phyloP scores from a whole-genome alignment of 2,329 filamentous ascomycete genomes.

The Exophiala alcalophila region DNA sequence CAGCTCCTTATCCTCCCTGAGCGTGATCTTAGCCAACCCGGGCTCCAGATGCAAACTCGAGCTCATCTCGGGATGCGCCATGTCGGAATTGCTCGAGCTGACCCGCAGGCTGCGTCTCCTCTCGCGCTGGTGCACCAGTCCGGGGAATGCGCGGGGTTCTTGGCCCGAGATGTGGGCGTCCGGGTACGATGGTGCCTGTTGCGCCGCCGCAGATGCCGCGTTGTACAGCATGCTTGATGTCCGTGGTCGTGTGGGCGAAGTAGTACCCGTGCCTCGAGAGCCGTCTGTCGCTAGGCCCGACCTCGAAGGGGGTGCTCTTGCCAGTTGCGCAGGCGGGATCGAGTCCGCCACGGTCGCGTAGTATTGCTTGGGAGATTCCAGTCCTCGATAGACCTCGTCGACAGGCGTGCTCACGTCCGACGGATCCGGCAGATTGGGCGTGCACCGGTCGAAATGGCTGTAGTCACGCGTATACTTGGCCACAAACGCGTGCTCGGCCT shows the following conservation, averaged over 20 bases:
- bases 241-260: conserved; percentile 23
- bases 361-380: conserved; percentile 30
- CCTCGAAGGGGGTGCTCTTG: conserved; percentile 19
- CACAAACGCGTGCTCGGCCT: conserved; percentile 72
- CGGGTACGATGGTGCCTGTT: conserved; percentile 3
- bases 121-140: conserved; percentile 41
- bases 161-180: conserved; percentile 29
- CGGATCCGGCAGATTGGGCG: conserved; percentile 28
- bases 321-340: conserved; percentile 24
- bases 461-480: conserved; percentile 31
- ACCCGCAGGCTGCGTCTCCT: conserved; percentile 31
- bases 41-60: conserved; percentile 28
- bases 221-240: conserved; percentile 19
- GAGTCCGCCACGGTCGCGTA: conserved; percentile 29
- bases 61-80: conserved; percentile 25
- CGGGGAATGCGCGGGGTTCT: conserved; percentile 44
- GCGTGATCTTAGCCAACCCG: conserved; percentile 28
- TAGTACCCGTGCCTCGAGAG: conserved; percentile 8
- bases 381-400: conserved; percentile 22
- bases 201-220: conserved; percentile 4
- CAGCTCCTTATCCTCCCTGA: conserved; percentile 25
- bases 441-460: conserved; percentile 29
- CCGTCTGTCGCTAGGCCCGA: conserved; percentile 13
- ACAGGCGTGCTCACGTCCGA: conserved; percentile 18
- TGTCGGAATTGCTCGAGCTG: conserved; percentile 27